Conservation (phyloP, 106 monocot genomes). For the Dendrobium nobile region DNA sequence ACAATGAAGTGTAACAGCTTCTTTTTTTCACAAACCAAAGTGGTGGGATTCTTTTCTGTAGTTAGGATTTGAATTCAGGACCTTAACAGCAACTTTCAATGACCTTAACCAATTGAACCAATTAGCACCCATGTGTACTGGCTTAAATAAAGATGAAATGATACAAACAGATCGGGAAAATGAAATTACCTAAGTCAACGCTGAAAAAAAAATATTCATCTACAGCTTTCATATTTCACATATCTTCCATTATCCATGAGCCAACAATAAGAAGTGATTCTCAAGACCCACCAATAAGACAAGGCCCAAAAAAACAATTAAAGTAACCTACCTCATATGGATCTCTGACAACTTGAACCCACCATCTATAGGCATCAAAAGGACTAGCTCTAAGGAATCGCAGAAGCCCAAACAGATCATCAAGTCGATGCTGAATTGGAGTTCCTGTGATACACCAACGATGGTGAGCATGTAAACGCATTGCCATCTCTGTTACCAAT, state of each 20-base stretch:
- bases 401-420: slow-evolving; percentile 92
- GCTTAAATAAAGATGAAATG: neutral
- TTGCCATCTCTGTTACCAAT: slow-evolving; percentile 93
- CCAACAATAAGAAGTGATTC: neutral
- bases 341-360: slow-evolving; percentile 86
- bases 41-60: neutral
- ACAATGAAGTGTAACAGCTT: neutral
- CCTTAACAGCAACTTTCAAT: neutral
- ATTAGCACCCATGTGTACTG: neutral
- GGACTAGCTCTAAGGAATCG: slow-evolving; percentile 72
- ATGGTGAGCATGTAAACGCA: slow-evolving; percentile 68
- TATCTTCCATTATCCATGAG: neutral
- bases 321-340: slow-evolving; percentile 78
- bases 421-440: slow-evolving; percentile 80
- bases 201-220: neutral
- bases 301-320: neutral
- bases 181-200: neutral
- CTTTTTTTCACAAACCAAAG: neutral
- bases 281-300: neutral
- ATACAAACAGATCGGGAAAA: neutral
- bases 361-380: slow-evolving; percentile 83
- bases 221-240: neutral
- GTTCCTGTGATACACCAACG: slow-evolving; percentile 97
- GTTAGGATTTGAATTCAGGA: neutral
- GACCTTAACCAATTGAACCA: neutral